Evolutionary conservation across 495 filamentous ascomycete species (phyloP).

Genomic region (Alectoria sarmentosa): DNA sequence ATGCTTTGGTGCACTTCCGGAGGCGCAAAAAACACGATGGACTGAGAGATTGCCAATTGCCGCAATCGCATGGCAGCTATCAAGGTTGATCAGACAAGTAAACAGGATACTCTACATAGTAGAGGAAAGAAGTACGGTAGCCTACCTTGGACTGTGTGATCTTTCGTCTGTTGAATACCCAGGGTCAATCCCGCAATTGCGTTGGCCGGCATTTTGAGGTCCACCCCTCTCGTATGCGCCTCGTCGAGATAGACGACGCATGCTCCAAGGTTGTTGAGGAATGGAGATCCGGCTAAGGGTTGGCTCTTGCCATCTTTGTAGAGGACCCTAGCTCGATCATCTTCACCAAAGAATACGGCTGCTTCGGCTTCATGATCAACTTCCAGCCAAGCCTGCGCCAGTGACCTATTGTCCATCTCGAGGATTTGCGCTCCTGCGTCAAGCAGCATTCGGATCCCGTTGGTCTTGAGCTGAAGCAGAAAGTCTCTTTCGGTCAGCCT

Average conservation of each 20-base stretch:
- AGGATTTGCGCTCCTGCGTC: constrained; percentile 72
- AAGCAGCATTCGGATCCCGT: constrained; percentile 48
- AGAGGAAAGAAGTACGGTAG: not conserved
- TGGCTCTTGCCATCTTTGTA: constrained; percentile 42
- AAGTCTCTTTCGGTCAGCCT: constrained; percentile 11
- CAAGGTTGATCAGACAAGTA: too few relatives aligned
- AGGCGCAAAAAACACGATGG: constrained; percentile 39
- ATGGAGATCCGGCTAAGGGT: constrained; percentile 53
- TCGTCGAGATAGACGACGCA: constrained; percentile 73
- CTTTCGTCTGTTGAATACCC: constrained; percentile 61
- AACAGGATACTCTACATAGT: not conserved
- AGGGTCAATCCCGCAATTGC: constrained; percentile 64
- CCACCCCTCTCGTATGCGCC: constrained; percentile 67
- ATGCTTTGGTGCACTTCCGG: constrained; percentile 47
- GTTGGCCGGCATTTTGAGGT: constrained; percentile 54
- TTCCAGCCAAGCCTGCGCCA: constrained; percentile 45
- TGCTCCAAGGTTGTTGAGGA: constrained; percentile 46
- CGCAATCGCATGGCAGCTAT: constrained; percentile 45
- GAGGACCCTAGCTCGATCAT: constrained; percentile 37
- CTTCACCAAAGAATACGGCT: constrained; percentile 47
- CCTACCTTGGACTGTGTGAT: constrained; percentile 67
- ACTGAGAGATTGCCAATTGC: constrained; percentile 35
- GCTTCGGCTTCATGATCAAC: constrained; percentile 34
- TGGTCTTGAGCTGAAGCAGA: not conserved
- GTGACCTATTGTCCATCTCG: constrained; percentile 50